Conservation (phyloP, 2,329 filamentous ascomycete genomes). For the Alternaria sp. region DNA sequence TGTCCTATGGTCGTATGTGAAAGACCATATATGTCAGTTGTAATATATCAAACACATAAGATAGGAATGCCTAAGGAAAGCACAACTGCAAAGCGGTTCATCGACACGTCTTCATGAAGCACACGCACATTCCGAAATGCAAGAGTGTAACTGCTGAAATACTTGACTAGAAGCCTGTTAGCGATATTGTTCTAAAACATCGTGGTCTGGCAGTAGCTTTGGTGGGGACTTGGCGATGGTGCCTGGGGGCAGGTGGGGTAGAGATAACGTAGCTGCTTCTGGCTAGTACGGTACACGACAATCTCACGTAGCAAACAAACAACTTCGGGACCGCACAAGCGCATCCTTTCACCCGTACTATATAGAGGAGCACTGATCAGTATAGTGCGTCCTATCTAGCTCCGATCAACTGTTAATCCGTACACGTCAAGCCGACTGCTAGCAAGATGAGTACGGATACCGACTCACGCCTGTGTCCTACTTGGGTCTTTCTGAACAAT, state of each 20-base stretch:
- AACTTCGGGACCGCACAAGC: neutral
- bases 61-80: too few relatives aligned
- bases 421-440: neutral
- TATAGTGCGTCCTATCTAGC: too few relatives aligned
- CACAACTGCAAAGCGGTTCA: too few relatives aligned
- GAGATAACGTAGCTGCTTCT: neutral
- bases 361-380: neutral
- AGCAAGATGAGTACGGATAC: neutral
- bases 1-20: too few relatives aligned
- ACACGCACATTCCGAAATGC: too few relatives aligned
- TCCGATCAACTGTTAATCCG: neutral
- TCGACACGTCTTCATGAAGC: too few relatives aligned
- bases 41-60: too few relatives aligned
- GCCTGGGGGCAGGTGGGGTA: neutral
- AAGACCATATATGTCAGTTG: too few relatives aligned
- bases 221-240: neutral
- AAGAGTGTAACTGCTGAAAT: too few relatives aligned
- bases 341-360: neutral
- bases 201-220: neutral
- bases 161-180: neutral
- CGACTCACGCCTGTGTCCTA: conserved; percentile 13
- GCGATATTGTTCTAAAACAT: neutral
- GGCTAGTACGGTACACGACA: neutral
- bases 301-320: neutral
- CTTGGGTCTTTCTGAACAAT: conserved; percentile 20